Percentiles rank a stretch among this genome's conserved stretches.
These are phyloP conservation scores for Albifimbria verrucaria DNA, from an alignment of 2,329 filamentous ascomycete genomes.

Conservation along the genomic window DNA sequence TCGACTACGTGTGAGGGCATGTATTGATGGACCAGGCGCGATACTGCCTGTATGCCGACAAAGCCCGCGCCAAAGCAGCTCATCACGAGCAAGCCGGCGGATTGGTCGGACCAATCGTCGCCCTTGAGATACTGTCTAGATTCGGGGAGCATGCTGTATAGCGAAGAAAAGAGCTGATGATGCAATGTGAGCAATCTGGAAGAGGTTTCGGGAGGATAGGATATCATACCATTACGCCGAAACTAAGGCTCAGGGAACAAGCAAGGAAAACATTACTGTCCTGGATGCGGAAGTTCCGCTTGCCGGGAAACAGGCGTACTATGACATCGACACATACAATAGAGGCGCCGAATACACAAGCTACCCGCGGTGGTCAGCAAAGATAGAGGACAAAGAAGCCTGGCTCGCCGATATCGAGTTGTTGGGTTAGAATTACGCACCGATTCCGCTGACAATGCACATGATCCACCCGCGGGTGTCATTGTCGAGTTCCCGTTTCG, in stretches of 20 bases:
- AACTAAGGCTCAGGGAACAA: slow-evolving; percentile 84
- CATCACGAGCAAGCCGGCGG: slow-evolving; percentile 67
- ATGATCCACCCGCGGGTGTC: slow-evolving; percentile 94
- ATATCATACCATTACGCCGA: slow-evolving; percentile 83
- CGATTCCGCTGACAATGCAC: slow-evolving; percentile 74
- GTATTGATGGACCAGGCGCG: slow-evolving; percentile 67
- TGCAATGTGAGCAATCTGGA: not conserved
- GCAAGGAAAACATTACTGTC: slow-evolving; percentile 87
- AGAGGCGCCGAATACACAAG: slow-evolving; percentile 70
- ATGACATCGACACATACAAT: slow-evolving; percentile 86
- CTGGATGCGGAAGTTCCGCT: slow-evolving; percentile 78
- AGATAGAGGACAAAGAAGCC: not conserved
- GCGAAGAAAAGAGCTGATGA: slow-evolving; percentile 76
- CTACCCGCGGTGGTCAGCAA: slow-evolving; percentile 22
- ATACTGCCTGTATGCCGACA: slow-evolving; percentile 71
- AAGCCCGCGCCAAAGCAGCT: slow-evolving; percentile 69
- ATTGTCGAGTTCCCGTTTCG: slow-evolving; percentile 54
- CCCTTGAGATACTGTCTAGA: slow-evolving; percentile 73
- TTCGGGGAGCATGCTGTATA: slow-evolving; percentile 91
- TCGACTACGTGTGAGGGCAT: slow-evolving; percentile 79
- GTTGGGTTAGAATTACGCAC: slow-evolving; percentile 36
- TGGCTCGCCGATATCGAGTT: not conserved
- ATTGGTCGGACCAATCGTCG: slow-evolving; percentile 62
- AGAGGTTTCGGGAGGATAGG: not conserved
- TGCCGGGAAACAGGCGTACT: slow-evolving; percentile 68